Base-by-base conservation (phyloP, 495 filamentous ascomycete species). In the Peziza echinospora region DNA sequence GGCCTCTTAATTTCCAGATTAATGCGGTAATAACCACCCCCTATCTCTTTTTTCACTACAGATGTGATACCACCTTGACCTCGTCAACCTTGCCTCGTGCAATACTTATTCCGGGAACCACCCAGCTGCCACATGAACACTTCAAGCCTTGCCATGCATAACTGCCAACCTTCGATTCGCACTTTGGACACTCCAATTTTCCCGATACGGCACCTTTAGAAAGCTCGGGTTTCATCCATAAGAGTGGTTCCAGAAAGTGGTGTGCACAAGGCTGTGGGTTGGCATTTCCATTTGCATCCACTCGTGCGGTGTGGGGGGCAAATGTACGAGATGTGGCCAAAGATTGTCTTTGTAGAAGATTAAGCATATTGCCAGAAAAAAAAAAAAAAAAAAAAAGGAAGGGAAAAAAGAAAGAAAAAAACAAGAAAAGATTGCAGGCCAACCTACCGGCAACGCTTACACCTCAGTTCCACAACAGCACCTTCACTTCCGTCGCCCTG, bases 81-180 rank as follows among this genome's bases (percentile, higher is more conserved):
- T 82, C 77, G 62, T 96, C 91, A 13, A 93, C 74, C 51, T 78
- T 75, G 44, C 80, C 77, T 61, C 75, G 80, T 26, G 82, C 76
- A 47, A 94, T 64, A 49, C 76, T 84, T 54, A 94, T 84, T 7
- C 79, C 85, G n/a, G 91, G 91, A 17, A 84, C 76, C 8, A 93
- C 68, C 85, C 91, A 93, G 25, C 79, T 72, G 28, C 77, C 76
- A 62, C 89, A 96, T 52, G 78, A 92, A 65, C 89, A 97, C 62
- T 73, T 77, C 66, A 94, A 75, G 46, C 91, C 89, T 57, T 91
- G 81, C 87, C 91, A 97, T 24, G 85, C 80, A 55, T 93, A 94
- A 51, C 86, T 78, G 37, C 91, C 89, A 21, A 96, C 74, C 42
- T 84, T 82, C 17, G 77, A 73, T 39, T 65, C 63, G 57, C 89